phyloP scores from a whole-genome alignment of 2,329 filamentous ascomycete species.

The Kalaharituber pfeilii region DNA sequence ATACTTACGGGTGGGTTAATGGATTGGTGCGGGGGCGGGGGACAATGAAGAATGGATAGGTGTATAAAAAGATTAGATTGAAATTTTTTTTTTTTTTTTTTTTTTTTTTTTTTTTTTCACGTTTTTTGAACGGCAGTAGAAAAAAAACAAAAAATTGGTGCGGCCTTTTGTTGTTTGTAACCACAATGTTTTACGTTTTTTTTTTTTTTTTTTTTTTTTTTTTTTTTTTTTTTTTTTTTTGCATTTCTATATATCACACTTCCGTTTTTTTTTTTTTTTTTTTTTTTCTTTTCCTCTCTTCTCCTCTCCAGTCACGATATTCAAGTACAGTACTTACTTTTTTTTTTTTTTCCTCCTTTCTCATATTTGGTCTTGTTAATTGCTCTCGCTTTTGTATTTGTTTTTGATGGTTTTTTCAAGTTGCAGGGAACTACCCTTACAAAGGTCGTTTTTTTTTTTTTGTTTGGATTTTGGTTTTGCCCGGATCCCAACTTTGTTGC shows the following conservation, averaged over 20 bases:
- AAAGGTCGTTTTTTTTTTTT: not conserved
- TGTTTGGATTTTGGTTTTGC: not conserved
- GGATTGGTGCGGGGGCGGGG: too few species aligned
- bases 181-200: not conserved
- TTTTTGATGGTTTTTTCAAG: not conserved
- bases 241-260: not conserved
- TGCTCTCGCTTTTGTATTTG: not conserved
- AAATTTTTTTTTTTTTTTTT: too few species aligned
- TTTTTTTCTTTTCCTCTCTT: not conserved
- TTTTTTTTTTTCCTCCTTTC: not conserved
- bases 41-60: too few species aligned
- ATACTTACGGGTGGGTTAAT: too few species aligned
- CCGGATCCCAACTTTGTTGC: not conserved
- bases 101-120: too few species aligned
- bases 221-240: not conserved
- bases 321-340: not conserved
- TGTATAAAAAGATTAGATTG: too few species aligned
- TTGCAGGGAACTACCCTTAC: not conserved
- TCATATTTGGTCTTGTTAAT: not conserved
- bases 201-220: not conserved
- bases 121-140: too few species aligned
- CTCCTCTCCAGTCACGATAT: slow-evolving; percentile 3
- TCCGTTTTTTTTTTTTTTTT: slow-evolving; percentile 3
- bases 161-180: too few species aligned
- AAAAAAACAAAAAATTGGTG: too few species aligned